phyloP scores from a whole-genome alignment of 345 rosid genomes.

The Sonneratia alba region DNA sequence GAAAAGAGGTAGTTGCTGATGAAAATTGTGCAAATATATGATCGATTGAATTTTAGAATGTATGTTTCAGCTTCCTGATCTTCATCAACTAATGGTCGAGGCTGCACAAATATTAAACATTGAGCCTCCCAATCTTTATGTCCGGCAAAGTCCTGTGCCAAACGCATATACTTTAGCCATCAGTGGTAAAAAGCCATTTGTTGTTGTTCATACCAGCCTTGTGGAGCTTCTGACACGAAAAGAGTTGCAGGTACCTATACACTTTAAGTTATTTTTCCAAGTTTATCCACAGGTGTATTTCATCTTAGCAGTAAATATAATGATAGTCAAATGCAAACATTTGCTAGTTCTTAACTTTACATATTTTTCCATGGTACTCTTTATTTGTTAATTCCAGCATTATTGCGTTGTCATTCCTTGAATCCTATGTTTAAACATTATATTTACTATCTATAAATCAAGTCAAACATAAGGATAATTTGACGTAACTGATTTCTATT shows the following conservation, averaged over 20 bases:
- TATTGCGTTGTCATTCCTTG: no score
- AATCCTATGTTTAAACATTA: no score
- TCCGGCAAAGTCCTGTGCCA: conserved; percentile 89
- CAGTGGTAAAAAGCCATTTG: conserved; percentile 64
- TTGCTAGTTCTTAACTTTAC: not conserved
- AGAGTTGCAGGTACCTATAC: conserved; percentile 72
- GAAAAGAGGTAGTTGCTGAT: not conserved
- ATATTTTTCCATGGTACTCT: not conserved
- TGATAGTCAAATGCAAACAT: not conserved
- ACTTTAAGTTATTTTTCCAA: conserved; percentile 2
- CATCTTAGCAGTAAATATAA: not conserved
- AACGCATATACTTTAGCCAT: conserved; percentile 88
- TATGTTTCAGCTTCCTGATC: conserved; percentile 63
- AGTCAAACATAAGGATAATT: no score
- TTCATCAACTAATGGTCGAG: conserved; percentile 70
- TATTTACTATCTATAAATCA: no score
- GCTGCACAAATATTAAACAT: conserved; percentile 70
- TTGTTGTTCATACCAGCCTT: conserved; percentile 82
- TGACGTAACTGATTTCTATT: no score
- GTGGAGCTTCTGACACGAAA: conserved; percentile 77
- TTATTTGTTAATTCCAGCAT: no score
- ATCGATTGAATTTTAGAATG: not conserved
- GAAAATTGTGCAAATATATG: not conserved
- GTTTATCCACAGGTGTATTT: not conserved
- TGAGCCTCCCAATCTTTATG: conserved; percentile 83